Evolutionary conservation across 2,329 filamentous ascomycete genomes (phyloP).

Genomic region (Ascochyta fabae): DNA sequence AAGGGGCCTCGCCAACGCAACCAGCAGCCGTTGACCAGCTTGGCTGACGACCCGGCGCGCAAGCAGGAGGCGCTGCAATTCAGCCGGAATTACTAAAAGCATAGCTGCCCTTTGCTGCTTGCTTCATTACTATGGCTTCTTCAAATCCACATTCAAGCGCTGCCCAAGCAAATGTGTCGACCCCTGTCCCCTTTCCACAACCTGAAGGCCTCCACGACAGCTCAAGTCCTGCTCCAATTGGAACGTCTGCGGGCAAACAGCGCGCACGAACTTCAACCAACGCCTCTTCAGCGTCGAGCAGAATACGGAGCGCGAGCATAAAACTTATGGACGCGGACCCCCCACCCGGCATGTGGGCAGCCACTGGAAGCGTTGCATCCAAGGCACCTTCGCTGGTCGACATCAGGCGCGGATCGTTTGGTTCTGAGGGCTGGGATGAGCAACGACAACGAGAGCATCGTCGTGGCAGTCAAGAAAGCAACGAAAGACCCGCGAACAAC

Average conservation of each 20-base stretch:
- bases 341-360: conserved; percentile 54
- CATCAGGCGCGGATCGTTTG: conserved; percentile 49
- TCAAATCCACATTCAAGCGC: conserved; percentile 20
- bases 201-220: conserved; percentile 1
- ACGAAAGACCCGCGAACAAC: conserved; percentile 16
- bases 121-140: conserved; percentile 29
- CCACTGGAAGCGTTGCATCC: conserved; percentile 50
- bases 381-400: conserved; percentile 53
- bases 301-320: conserved; percentile 45
- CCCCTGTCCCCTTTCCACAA: conserved; percentile 12
- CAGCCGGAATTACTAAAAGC: conserved; percentile 3
- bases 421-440: conserved; percentile 42
- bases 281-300: conserved; percentile 40
- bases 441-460: conserved; percentile 36
- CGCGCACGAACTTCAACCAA: conserved; percentile 40
- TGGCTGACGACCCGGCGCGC: conserved; percentile 17
- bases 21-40: conserved; percentile 7
- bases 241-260: conserved; percentile 24
- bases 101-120: neutral
- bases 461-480: conserved; percentile 33
- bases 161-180: conserved; percentile 15
- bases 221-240: conserved; percentile 15
- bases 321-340: conserved; percentile 48
- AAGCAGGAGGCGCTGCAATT: conserved; percentile 4
- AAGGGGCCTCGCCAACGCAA: conserved; percentile 10